These are phyloP conservation scores for Pleurotus eryngii DNA, from an alignment of 768 basidiomycete species.

Conservation along the genomic window DNA sequence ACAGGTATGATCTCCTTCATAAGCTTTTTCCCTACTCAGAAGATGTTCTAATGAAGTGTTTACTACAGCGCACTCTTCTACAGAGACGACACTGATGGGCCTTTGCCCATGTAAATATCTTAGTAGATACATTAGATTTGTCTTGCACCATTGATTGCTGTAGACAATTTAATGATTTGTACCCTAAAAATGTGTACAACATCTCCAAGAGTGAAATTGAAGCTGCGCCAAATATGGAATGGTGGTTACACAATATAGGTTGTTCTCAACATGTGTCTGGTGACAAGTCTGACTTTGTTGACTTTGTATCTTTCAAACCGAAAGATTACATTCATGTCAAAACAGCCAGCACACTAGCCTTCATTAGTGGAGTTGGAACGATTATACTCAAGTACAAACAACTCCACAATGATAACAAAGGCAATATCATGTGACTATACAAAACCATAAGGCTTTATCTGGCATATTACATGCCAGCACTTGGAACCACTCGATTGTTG, in stretches of 20 bases:
- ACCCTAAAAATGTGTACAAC: too few species aligned
- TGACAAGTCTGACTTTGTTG: constrained; percentile 8
- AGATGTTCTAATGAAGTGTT: too few species aligned
- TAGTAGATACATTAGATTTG: too few species aligned
- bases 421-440: background rate
- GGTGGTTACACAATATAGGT: background rate
- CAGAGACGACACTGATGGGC: too few species aligned
- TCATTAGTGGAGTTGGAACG: background rate
- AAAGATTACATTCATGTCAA: background rate
- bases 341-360: background rate
- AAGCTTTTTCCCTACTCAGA: too few species aligned
- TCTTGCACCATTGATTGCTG: too few species aligned
- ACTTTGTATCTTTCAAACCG: background rate
- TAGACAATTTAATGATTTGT: too few species aligned
- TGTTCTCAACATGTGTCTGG: constrained; percentile 10
- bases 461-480: background rate
- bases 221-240: background rate
- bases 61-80: too few species aligned
- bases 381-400: background rate
- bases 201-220: too few species aligned
- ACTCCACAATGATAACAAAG: background rate
- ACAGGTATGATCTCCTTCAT: too few species aligned
- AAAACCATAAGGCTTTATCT: background rate
- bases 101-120: too few species aligned
- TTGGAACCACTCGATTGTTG: background rate